Evolutionary conservation across 2,329 filamentous ascomycete species (phyloP).

Genomic region (Cercospora sp.): DNA sequence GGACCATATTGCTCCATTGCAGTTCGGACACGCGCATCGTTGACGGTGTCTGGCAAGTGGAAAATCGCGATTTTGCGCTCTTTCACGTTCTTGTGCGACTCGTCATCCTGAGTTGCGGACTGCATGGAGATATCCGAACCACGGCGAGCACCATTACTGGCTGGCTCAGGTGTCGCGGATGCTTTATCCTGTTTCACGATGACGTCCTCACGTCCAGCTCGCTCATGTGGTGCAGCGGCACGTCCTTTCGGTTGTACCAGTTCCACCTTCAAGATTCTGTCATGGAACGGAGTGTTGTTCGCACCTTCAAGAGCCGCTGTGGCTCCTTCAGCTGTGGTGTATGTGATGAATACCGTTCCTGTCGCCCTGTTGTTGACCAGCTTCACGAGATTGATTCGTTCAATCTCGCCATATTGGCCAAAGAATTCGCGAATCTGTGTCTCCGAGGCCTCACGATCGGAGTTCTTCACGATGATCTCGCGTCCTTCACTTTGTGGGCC

Average conservation of each 20-base stretch:
- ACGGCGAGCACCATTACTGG: slow-evolving; percentile 26
- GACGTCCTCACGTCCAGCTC: slow-evolving; percentile 35
- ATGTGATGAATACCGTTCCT: slow-evolving; percentile 80
- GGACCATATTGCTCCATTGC: slow-evolving; percentile 70
- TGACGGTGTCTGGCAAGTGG: slow-evolving; percentile 88
- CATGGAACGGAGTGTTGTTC: slow-evolving; percentile 38
- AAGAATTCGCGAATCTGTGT: slow-evolving; percentile 71
- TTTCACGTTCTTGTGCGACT: slow-evolving; percentile 33
- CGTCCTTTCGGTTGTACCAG: slow-evolving; percentile 34
- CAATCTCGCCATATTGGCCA: slow-evolving; percentile 71
- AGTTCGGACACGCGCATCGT: slow-evolving; percentile 75
- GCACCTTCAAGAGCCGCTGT: slow-evolving; percentile 36
- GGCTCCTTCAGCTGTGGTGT: slow-evolving; percentile 56
- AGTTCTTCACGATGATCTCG: slow-evolving; percentile 82
- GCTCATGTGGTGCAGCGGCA: slow-evolving; percentile 32
- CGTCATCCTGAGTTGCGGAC: slow-evolving; percentile 22
- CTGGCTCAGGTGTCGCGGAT: slow-evolving; percentile 31
- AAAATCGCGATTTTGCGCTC: slow-evolving; percentile 78
- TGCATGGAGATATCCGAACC: slow-evolving; percentile 36
- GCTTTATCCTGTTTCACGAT: slow-evolving; percentile 32
- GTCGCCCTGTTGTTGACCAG: slow-evolving; percentile 68
- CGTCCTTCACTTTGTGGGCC: slow-evolving; percentile 83
- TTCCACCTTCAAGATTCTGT: slow-evolving; percentile 39
- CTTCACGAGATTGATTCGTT: slow-evolving; percentile 68
- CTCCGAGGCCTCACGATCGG: slow-evolving; percentile 72